phyloP scores from a whole-genome alignment of 2,329 filamentous ascomycete genomes.

The Rhynchosporium secalis region DNA sequence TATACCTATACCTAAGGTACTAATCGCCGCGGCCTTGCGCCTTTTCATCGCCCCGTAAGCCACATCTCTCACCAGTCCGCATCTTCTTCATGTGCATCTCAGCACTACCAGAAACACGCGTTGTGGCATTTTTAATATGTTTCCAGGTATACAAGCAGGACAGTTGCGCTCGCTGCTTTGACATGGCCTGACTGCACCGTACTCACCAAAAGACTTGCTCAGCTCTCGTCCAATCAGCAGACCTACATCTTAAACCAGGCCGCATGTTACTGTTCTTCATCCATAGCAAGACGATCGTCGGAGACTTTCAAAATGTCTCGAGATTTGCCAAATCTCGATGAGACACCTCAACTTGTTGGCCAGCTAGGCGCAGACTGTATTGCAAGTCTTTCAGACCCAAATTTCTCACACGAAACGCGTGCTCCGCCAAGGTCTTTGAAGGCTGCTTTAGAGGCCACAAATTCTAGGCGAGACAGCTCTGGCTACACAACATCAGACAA shows the following conservation, averaged over 20 bases:
- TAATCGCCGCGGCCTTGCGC: slow-evolving; percentile 11
- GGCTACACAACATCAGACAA: slow-evolving; percentile 31
- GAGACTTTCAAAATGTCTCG: neutral
- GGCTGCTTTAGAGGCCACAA: slow-evolving; percentile 29
- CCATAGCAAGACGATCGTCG: neutral
- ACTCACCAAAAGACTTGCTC: no score
- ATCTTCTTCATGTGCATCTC: neutral
- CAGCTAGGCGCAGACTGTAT: slow-evolving; percentile 31
- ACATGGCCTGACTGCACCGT: neutral
- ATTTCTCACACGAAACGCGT: slow-evolving; percentile 12
- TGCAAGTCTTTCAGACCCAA: slow-evolving; percentile 25
- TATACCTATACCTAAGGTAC: neutral
- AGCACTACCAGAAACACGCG: neutral
- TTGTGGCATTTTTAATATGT: no score
- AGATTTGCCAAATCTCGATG: slow-evolving; percentile 15
- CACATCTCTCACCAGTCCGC: slow-evolving; percentile 2
- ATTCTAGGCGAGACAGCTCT: slow-evolving; percentile 17
- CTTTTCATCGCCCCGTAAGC: slow-evolving; percentile 6
- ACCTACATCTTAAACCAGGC: neutral
- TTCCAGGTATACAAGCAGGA: neutral
- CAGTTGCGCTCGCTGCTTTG: neutral
- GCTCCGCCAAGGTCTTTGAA: slow-evolving; percentile 33
- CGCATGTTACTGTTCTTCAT: neutral
- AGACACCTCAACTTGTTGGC: slow-evolving; percentile 26
- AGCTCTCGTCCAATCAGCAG: neutral